Percentiles rank a stretch among this genome's conserved stretches.
These are phyloP conservation scores for Chlamydomonas eustigma DNA, from an alignment of 139 green algal species.

Conservation along the genomic window DNA sequence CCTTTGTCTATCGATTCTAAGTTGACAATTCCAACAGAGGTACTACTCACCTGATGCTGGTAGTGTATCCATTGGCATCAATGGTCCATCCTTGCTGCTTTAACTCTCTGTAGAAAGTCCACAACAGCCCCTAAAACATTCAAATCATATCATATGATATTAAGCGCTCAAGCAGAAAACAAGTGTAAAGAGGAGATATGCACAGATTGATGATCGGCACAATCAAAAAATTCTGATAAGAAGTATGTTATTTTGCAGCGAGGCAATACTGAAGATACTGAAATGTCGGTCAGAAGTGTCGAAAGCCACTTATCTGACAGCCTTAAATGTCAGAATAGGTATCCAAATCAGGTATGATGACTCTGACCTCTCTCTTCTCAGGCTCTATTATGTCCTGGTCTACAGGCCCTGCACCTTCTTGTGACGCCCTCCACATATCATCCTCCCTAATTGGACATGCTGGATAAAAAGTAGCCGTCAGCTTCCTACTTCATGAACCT, in stretches of 20 bases:
- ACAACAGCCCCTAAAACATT: constrained; percentile 67
- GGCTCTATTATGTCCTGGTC: constrained; percentile 49
- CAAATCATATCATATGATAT: too few species aligned
- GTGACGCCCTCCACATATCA: constrained; percentile 45
- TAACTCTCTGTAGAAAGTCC: constrained; percentile 63
- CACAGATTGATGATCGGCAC: too few species aligned
- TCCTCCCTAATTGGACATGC: constrained; percentile 62
- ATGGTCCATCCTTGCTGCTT: constrained; percentile 39
- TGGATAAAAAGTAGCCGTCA: constrained; percentile 18
- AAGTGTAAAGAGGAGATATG: too few species aligned
- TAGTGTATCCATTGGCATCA: constrained; percentile 67
- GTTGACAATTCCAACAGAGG: background rate
- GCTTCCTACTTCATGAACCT: too few species aligned
- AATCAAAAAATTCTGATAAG: too few species aligned
- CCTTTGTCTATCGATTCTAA: background rate
- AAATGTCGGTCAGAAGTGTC: too few species aligned
- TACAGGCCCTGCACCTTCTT: constrained; percentile 35
- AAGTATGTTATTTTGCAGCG: too few species aligned
- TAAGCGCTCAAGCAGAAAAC: too few species aligned
- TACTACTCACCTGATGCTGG: constrained; percentile 49
- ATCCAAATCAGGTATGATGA: too few species aligned
- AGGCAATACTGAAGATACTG: too few species aligned
- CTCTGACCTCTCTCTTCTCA: constrained; percentile 31
- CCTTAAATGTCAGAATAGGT: too few species aligned
- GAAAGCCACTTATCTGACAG: too few species aligned